Evolutionary conservation across 106 monocot genomes (phyloP).

Genomic region (Platanthera zijinensis): DNA sequence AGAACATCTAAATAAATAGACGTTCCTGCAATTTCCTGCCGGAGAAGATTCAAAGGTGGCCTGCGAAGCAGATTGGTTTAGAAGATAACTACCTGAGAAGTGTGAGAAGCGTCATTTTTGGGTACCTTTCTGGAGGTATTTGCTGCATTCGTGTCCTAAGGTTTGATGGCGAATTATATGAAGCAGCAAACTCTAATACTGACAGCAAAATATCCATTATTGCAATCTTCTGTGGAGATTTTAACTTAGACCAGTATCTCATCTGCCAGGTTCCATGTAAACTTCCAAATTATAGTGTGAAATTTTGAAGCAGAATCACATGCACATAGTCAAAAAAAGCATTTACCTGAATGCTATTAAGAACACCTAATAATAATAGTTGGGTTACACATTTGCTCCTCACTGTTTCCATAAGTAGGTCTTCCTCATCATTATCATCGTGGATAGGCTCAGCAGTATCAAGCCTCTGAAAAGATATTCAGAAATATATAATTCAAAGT

Average conservation of each 20-base stretch:
- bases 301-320: neutral
- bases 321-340: neutral
- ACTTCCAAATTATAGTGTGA: neutral
- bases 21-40: constrained; percentile 90
- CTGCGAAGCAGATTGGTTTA: constrained; percentile 31
- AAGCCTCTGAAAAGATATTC: constrained; percentile 25
- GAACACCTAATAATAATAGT: constrained; percentile 65
- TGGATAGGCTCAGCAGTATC: constrained; percentile 37
- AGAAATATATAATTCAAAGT: neutral
- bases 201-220: constrained; percentile 89
- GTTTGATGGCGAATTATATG: constrained; percentile 89
- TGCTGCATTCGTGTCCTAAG: constrained; percentile 77
- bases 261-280: constrained; percentile 27
- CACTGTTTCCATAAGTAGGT: constrained; percentile 60
- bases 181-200: constrained; percentile 81
- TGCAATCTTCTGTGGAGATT: constrained; percentile 64
- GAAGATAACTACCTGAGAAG: neutral
- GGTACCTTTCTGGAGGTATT: constrained; percentile 68
- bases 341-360: constrained; percentile 83
- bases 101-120: neutral
- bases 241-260: constrained; percentile 84
- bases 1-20: constrained; percentile 86
- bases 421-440: constrained; percentile 59
- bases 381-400: constrained; percentile 95
- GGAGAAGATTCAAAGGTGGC: constrained; percentile 89